Percentiles rank a stretch among this genome's conserved stretches.
Evolutionary conservation across 352 stramenopile species (phyloP).

Genomic region (Globisporangium viniferum): DNA sequence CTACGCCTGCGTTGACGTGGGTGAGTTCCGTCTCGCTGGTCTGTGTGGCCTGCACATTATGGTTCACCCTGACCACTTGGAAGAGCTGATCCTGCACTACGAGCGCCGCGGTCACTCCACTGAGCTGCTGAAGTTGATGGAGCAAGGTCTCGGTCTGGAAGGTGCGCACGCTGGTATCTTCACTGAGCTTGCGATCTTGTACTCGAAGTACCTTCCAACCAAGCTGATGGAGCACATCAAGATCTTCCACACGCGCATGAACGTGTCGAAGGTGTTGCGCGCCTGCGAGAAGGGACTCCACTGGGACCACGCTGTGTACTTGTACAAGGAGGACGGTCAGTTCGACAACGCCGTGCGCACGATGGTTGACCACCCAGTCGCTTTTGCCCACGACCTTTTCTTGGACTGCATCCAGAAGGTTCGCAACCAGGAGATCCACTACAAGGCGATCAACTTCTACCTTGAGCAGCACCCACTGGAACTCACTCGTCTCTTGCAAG

Average conservation of each 20-base stretch:
- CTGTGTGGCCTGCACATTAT: slow-evolving; percentile 99
- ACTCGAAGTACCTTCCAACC: slow-evolving; percentile 98
- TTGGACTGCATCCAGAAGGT: slow-evolving; percentile 99
- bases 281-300: slow-evolving; percentile 98
- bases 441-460: slow-evolving; percentile 99
- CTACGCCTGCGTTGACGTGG: slow-evolving; percentile 96
- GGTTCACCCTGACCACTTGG: slow-evolving; percentile 99
- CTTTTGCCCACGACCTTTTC: slow-evolving; percentile 99
- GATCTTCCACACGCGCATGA: slow-evolving; percentile 99
- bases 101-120: slow-evolving; percentile 96
- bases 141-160: slow-evolving; percentile 98
- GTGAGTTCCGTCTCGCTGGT: slow-evolving; percentile 98
- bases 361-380: slow-evolving; percentile 98
- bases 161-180: slow-evolving; percentile 99
- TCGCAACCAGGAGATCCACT: slow-evolving; percentile 99
- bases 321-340: slow-evolving; percentile 99
- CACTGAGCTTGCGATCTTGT: slow-evolving; percentile 98
- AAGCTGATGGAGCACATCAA: slow-evolving; percentile 99
- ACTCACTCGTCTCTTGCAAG: slow-evolving; percentile 96
- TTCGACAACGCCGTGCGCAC: slow-evolving; percentile 98
- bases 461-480: slow-evolving; percentile 96
- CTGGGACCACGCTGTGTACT: slow-evolving; percentile 98
- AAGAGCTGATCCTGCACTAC: slow-evolving; percentile 99
- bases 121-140: slow-evolving; percentile 97
- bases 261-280: slow-evolving; percentile 97